Percentiles rank a stretch among this genome's conserved stretches.
phyloP scores from a whole-genome alignment of 1,139 yeast species.

The Pichia sp. region DNA sequence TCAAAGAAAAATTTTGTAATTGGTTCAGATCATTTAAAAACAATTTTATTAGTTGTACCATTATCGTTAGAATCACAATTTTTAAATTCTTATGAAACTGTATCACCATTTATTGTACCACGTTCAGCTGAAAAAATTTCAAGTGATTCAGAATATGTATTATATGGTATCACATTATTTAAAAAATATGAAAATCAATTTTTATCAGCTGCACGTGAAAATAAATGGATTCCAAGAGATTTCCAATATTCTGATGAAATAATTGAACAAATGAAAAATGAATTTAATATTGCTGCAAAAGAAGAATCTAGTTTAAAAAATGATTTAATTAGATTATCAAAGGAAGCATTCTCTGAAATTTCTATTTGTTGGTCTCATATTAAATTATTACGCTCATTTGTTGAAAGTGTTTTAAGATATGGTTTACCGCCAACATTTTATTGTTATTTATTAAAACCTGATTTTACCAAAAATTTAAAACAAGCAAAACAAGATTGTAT shows the following conservation, averaged over 20 bases:
- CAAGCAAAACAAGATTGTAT: slow-evolving; percentile 65
- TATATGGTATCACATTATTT: slow-evolving; percentile 79
- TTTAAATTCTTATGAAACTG: slow-evolving; percentile 63
- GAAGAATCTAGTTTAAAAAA: slow-evolving; percentile 69
- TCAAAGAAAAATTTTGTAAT: slow-evolving; percentile 78
- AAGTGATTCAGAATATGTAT: slow-evolving; percentile 63
- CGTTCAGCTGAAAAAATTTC: slow-evolving; percentile 71
- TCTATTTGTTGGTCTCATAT: slow-evolving; percentile 85
- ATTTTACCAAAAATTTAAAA: slow-evolving; percentile 37
- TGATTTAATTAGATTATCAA: slow-evolving; percentile 75
- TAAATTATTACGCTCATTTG: slow-evolving; percentile 53
- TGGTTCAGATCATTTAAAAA: slow-evolving; percentile 78
- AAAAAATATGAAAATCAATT: slow-evolving; percentile 73
- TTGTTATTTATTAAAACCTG: slow-evolving; percentile 49
- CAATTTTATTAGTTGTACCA: slow-evolving; percentile 84
- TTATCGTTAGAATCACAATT: slow-evolving; percentile 55
- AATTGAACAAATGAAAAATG: slow-evolving; percentile 67
- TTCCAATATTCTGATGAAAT: slow-evolving; percentile 78
- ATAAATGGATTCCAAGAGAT: slow-evolving; percentile 90
- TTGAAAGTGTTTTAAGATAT: slow-evolving; percentile 75
- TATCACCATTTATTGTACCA: slow-evolving; percentile 82
- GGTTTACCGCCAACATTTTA: slow-evolving; percentile 94
- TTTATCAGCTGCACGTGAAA: slow-evolving; percentile 67
- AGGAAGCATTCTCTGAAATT: slow-evolving; percentile 83
- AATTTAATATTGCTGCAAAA: slow-evolving; percentile 49